phyloP scores from a whole-genome alignment of 495 filamentous ascomycete genomes.

The Aspergillus sparsus region DNA sequence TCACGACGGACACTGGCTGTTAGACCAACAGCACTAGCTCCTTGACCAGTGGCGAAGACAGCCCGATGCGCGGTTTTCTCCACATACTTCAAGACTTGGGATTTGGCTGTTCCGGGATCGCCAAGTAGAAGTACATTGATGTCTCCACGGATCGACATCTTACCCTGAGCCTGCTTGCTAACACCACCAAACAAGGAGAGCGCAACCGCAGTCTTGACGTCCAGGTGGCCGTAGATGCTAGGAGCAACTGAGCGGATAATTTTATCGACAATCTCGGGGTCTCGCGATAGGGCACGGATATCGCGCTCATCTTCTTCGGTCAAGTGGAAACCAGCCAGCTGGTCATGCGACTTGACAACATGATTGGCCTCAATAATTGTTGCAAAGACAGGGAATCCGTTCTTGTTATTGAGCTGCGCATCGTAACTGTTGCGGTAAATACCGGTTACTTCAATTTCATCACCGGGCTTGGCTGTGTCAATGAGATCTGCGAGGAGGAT shows the following conservation, averaged over 20 bases:
- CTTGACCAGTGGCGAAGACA: slow-evolving; percentile 97
- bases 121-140: slow-evolving; percentile 98
- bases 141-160: slow-evolving; percentile 89
- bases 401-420: slow-evolving; percentile 96
- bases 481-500: slow-evolving; percentile 97
- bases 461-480: slow-evolving; percentile 93
- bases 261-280: slow-evolving; percentile 93
- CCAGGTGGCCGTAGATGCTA: slow-evolving; percentile 93
- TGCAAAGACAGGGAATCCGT: slow-evolving; percentile 98
- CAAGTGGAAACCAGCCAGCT: slow-evolving; percentile 94
- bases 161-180: slow-evolving; percentile 82
- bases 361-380: slow-evolving; percentile 98
- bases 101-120: slow-evolving; percentile 98
- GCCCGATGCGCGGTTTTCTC: slow-evolving; percentile 97
- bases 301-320: slow-evolving; percentile 94
- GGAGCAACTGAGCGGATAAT: slow-evolving; percentile 93
- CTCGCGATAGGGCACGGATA: slow-evolving; percentile 82
- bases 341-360: slow-evolving; percentile 94
- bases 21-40: slow-evolving; percentile 95
- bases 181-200: slow-evolving; percentile 95
- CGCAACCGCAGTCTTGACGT: slow-evolving; percentile 97
- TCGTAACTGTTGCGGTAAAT: slow-evolving; percentile 99
- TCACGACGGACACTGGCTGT: slow-evolving; percentile 96
- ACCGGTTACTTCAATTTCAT: slow-evolving; percentile 96
- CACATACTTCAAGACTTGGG: slow-evolving; percentile 95